Percentiles rank a stretch among this genome's conserved stretches.
These are phyloP conservation scores for Actinomortierella ambigua DNA, from an alignment of 371 early-diverging fungal species.

Conservation along the genomic window DNA sequence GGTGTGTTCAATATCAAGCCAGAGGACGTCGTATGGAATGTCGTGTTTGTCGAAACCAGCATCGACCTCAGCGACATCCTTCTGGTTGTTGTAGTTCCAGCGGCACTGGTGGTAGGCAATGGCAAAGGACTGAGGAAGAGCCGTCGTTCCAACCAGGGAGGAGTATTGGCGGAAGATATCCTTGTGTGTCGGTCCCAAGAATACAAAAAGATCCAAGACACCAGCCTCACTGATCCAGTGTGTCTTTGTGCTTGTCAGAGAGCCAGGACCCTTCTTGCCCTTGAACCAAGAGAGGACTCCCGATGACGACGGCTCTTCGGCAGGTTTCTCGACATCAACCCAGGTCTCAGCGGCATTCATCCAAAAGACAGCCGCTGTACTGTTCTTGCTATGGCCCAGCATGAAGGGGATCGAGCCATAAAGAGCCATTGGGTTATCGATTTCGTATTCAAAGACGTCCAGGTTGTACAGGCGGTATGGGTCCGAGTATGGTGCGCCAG, in stretches of 20 bases:
- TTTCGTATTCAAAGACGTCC: constrained; percentile 96
- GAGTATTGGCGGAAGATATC: constrained; percentile 80
- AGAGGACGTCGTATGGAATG: constrained; percentile 93
- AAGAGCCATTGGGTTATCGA: constrained; percentile 93
- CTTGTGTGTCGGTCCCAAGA: constrained; percentile 79
- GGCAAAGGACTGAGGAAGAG: constrained; percentile 89
- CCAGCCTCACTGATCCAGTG: constrained; percentile 97
- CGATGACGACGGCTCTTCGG: constrained; percentile 7
- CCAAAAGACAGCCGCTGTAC: constrained; percentile 83
- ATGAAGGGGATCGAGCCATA: constrained; percentile 96
- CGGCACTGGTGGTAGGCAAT: constrained; percentile 94
- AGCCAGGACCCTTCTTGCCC: constrained; percentile 16
- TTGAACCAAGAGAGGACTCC: constrained; percentile 43
- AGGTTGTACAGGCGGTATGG: constrained; percentile 98
- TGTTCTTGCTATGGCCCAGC: constrained; percentile 79
- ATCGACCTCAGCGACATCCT: constrained; percentile 84
- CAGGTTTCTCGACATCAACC: constrained; percentile 87
- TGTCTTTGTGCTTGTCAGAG: constrained; percentile 56
- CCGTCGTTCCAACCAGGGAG: constrained; percentile 78
- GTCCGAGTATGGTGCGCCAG: constrained; percentile 77
- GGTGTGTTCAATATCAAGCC: constrained; percentile 96
- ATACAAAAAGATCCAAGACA: constrained; percentile 87
- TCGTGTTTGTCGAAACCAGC: constrained; percentile 80
- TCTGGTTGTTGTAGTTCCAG: constrained; percentile 91
- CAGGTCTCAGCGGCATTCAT: constrained; percentile 96